These are phyloP conservation scores for Nigrograna mackinnonii DNA, from an alignment of 2,329 filamentous ascomycete species.

Conservation along the genomic window DNA sequence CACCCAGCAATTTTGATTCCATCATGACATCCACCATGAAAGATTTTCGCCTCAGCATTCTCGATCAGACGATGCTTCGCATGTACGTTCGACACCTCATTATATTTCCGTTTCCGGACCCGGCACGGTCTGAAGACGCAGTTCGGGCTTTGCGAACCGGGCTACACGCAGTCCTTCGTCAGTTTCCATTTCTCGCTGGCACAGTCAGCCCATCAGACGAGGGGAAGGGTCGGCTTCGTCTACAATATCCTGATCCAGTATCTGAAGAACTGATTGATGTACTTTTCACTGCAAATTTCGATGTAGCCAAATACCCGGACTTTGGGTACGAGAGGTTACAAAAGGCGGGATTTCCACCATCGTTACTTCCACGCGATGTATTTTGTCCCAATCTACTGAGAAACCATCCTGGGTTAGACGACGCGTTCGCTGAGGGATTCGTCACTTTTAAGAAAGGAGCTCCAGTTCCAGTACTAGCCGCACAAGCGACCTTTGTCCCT, in stretches of 20 bases:
- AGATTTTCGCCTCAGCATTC: slow-evolving; percentile 32
- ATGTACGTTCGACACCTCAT: slow-evolving; percentile 34
- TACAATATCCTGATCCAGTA: slow-evolving; percentile 27
- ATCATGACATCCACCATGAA: too few relatives aligned
- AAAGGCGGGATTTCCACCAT: slow-evolving; percentile 33
- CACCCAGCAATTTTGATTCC: too few relatives aligned
- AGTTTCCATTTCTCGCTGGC: slow-evolving; percentile 35
- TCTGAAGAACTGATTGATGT: slow-evolving; percentile 16
- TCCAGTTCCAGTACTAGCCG: slow-evolving; percentile 30
- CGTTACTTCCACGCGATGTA: slow-evolving; percentile 28
- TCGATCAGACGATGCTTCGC: slow-evolving; percentile 36
- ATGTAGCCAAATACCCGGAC: slow-evolving; percentile 18
- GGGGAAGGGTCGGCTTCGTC: slow-evolving; percentile 24
- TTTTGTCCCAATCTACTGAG: slow-evolving; percentile 34
- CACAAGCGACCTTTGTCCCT: slow-evolving; percentile 38
- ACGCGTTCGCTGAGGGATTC: slow-evolving; percentile 29
- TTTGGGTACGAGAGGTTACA: slow-evolving; percentile 33
- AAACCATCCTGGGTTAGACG: slow-evolving; percentile 23
- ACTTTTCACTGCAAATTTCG: slow-evolving; percentile 24
- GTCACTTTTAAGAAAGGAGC: slow-evolving; percentile 23
- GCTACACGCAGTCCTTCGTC: slow-evolving; percentile 24
- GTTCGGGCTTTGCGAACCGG: slow-evolving; percentile 26
- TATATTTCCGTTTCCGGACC: slow-evolving; percentile 35
- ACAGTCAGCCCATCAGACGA: slow-evolving; percentile 27
- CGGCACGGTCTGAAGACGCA: slow-evolving; percentile 26